These are phyloP conservation scores for Prunus mongolica DNA, from an alignment of 306 rosid genomes.

Conservation along the genomic window DNA sequence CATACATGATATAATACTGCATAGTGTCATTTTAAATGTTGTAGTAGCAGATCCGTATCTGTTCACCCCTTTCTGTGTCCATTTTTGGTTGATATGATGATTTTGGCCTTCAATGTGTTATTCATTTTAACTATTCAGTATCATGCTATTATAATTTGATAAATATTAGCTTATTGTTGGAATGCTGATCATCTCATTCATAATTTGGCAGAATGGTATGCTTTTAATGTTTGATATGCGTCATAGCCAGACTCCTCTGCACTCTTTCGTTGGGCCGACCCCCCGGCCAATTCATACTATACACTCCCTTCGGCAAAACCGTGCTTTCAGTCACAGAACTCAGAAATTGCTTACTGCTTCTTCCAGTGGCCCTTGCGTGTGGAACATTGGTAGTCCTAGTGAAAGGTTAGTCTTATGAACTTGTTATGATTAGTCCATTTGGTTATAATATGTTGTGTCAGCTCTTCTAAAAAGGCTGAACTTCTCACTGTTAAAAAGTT, in stretches of 20 bases:
- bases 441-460: neutral
- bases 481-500: neutral
- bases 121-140: neutral
- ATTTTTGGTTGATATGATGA: neutral
- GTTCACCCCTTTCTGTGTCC: neutral
- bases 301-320: constrained; percentile 7
- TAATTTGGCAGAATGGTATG: constrained; percentile 13
- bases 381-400: constrained; percentile 4
- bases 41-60: neutral
- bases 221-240: constrained; percentile 19
- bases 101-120: neutral
- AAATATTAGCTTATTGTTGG: neutral
- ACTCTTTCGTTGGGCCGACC: constrained; percentile 6
- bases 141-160: neutral
- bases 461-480: neutral
- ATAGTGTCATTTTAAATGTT: neutral
- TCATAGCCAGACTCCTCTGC: neutral
- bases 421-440: neutral
- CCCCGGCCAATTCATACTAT: constrained; percentile 14
- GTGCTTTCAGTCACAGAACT: neutral
- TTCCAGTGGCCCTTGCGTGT: constrained; percentile 8
- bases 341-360: constrained; percentile 16
- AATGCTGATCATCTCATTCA: too few species aligned
- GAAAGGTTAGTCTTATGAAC: constrained; percentile 12
- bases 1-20: neutral